These are phyloP conservation scores for Colletotrichum euphorbiae DNA, from an alignment of 2,329 filamentous ascomycete genomes.

Conservation along the genomic window DNA sequence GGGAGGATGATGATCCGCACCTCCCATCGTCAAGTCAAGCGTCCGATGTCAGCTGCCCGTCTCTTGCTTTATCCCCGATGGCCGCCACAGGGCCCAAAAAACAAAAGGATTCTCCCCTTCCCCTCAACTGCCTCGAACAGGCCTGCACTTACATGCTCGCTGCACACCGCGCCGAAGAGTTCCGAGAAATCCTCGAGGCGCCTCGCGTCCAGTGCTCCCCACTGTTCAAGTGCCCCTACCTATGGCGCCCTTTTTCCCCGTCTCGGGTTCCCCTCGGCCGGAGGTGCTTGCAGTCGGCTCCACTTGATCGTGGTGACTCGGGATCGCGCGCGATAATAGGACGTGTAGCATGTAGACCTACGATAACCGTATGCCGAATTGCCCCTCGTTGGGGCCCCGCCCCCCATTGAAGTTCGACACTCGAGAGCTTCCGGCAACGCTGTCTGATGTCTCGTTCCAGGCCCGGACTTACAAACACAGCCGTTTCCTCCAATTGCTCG, in stretches of 20 bases:
- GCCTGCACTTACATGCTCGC: slow-evolving; percentile 1
- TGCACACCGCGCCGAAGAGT: slow-evolving; percentile 37
- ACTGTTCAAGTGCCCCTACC: neutral
- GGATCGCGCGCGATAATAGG: slow-evolving; percentile 32
- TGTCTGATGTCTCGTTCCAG: slow-evolving; percentile 34
- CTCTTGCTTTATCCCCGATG: too few relatives aligned
- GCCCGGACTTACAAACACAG: slow-evolving; percentile 29
- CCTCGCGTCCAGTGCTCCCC: neutral
- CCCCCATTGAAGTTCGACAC: neutral
- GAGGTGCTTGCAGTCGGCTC: slow-evolving; percentile 36
- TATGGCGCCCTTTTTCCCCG: slow-evolving; percentile 20
- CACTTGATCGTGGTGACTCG: slow-evolving; percentile 36
- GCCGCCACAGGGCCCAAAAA: too few relatives aligned
- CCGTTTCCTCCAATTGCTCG: slow-evolving; percentile 32
- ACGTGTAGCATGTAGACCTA: slow-evolving; percentile 29
- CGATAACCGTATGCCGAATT: slow-evolving; percentile 40
- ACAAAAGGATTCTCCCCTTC: too few relatives aligned
- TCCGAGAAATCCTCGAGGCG: slow-evolving; percentile 42
- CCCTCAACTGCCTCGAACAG: neutral
- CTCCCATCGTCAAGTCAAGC: too few relatives aligned
- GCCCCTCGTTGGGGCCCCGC: slow-evolving; percentile 24
- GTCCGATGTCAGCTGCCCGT: too few relatives aligned
- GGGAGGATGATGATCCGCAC: too few relatives aligned
- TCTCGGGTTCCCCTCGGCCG: slow-evolving; percentile 47
- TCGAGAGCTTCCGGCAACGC: slow-evolving; percentile 30